These are phyloP conservation scores for Dryadomyces quercus-mongolicae DNA, from an alignment of 2,329 filamentous ascomycete genomes.

Conservation along the genomic window DNA sequence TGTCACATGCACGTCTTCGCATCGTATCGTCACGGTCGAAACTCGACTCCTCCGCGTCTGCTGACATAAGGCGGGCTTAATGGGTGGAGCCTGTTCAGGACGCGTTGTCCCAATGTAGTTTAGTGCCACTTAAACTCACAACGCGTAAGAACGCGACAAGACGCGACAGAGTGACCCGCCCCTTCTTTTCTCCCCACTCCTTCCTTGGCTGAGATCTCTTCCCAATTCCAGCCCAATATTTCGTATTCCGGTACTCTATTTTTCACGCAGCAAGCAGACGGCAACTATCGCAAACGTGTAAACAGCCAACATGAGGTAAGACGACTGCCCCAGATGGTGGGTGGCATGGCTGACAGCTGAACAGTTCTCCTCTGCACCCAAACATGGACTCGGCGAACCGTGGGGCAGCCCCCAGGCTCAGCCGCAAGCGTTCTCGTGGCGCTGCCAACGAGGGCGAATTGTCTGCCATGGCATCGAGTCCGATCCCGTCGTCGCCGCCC, in stretches of 20 bases:
- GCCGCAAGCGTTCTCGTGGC: conserved; percentile 43
- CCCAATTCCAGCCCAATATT: background rate
- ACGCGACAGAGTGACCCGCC: background rate
- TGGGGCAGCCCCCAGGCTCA: conserved; percentile 41
- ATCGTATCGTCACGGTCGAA: background rate
- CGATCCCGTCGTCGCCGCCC: conserved; percentile 56
- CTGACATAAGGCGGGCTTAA: conserved; percentile 3
- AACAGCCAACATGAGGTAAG: conserved; percentile 15
- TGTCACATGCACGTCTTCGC: background rate
- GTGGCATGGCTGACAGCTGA: background rate
- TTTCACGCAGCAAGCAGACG: background rate
- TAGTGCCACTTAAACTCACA: conserved; percentile 28
- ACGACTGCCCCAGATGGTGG: no score
- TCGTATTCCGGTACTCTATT: background rate
- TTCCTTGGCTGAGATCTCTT: background rate
- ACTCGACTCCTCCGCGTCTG: background rate
- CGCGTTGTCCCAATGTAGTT: conserved; percentile 16
- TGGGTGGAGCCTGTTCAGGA: conserved; percentile 4
- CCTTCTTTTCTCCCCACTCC: conserved; percentile 1
- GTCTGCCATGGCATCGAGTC: conserved; percentile 43
- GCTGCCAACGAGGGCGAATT: conserved; percentile 39
- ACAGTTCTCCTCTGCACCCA: conserved; percentile 69
- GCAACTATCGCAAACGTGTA: background rate
- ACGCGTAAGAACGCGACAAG: conserved; percentile 12
- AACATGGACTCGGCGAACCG: conserved; percentile 78